phyloP scores from a whole-genome alignment of 768 basidiomycete species.

The Naematelia aurantialba region DNA sequence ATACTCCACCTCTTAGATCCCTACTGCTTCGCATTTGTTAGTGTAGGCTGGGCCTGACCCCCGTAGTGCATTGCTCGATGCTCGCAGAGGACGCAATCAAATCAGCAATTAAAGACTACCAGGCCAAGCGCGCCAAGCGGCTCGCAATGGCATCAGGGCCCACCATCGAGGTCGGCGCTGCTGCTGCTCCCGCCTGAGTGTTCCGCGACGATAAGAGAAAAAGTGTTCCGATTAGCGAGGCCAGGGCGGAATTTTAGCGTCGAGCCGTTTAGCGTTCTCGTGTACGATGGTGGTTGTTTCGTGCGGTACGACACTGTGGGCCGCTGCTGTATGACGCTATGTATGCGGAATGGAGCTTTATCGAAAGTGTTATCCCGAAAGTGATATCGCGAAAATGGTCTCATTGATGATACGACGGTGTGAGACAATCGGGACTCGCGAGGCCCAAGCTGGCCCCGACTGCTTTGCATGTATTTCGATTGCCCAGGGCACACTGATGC shows the following conservation, averaged over 20 bases:
- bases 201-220: no score
- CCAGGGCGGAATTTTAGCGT: not conserved
- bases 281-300: not conserved
- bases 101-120: slow-evolving; percentile 94
- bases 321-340: not conserved
- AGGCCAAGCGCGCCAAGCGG: slow-evolving; percentile 65
- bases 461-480: no score
- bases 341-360: not conserved
- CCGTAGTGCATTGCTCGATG: slow-evolving; percentile 58
- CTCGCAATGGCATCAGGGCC: slow-evolving; percentile 52
- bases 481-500: no score
- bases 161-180: not conserved
- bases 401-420: no score
- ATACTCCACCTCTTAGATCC: not conserved
- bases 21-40: not conserved
- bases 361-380: no score
- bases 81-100: slow-evolving; percentile 96
- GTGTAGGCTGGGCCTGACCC: not conserved
- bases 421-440: no score
- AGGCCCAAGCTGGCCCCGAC: no score
- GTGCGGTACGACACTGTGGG: not conserved
- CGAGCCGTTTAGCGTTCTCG: no score
- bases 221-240: not conserved
- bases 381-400: no score
- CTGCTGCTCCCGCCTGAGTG: not conserved